phyloP scores from a whole-genome alignment of 305 asterid species.

The Solanum chacoense region DNA sequence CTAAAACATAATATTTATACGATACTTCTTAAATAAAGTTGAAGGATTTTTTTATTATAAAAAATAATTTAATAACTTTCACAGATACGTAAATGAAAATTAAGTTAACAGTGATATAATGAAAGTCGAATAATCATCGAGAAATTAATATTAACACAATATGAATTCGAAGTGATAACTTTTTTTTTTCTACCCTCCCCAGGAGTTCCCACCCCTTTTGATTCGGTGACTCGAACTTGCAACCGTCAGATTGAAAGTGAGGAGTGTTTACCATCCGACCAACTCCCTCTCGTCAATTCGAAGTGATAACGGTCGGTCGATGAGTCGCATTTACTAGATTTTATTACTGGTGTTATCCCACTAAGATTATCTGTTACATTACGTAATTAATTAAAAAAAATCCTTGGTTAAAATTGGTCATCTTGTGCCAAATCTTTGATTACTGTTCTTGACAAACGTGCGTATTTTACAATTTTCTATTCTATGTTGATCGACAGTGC shows the following conservation, averaged over 20 bases:
- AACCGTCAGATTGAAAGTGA: fast-evolving
- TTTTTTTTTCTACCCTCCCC: too few species aligned
- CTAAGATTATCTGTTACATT: background rate
- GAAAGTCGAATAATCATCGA: background rate
- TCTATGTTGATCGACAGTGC: background rate
- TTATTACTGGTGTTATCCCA: background rate
- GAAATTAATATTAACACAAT: background rate
- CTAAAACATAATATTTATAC: background rate
- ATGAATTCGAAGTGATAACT: background rate
- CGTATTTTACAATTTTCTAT: background rate
- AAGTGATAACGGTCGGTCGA: background rate
- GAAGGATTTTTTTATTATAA: background rate
- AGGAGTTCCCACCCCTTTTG: too few species aligned
- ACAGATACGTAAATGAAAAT: background rate
- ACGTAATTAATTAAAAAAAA: background rate
- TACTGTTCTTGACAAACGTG: background rate
- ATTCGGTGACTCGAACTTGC: too few species aligned
- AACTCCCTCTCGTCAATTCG: background rate
- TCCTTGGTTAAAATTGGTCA: background rate
- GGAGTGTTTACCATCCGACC: too few species aligned
- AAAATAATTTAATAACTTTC: background rate
- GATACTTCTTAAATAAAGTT: background rate
- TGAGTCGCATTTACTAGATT: background rate
- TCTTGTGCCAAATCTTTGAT: background rate
- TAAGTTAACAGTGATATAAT: background rate